Evolutionary conservation across 2,329 filamentous ascomycete species (phyloP).

Genomic region (Ceratocystis colombiana): DNA sequence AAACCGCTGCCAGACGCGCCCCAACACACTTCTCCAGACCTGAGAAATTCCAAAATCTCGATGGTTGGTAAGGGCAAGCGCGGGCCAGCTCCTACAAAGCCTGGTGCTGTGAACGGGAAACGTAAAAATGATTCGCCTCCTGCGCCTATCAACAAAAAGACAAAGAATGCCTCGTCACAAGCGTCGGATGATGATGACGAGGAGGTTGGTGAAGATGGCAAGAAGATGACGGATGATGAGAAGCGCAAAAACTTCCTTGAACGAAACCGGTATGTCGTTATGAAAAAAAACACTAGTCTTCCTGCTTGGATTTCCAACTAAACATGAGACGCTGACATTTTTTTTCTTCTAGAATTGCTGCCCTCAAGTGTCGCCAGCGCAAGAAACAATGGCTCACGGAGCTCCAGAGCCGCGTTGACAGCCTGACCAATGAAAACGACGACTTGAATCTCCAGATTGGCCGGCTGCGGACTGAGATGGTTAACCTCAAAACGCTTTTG

Average conservation of each 20-base stretch:
- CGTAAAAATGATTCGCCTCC: slow-evolving; percentile 45
- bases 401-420: slow-evolving; percentile 85
- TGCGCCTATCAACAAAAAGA: slow-evolving; percentile 61
- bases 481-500: slow-evolving; percentile 85
- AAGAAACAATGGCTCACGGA: slow-evolving; percentile 99
- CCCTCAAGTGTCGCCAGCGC: slow-evolving; percentile 89
- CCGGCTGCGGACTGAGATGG: slow-evolving; percentile 79
- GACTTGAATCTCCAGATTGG: slow-evolving; percentile 72
- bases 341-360: slow-evolving; percentile 61
- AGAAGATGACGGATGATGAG: slow-evolving; percentile 96
- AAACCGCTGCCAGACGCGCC: slow-evolving; percentile 43
- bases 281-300: slow-evolving; percentile 10
- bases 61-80: slow-evolving; percentile 17
- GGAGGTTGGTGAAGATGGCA: slow-evolving; percentile 41
- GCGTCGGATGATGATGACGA: slow-evolving; percentile 27
- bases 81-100: slow-evolving; percentile 24
- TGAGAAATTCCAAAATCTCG: slow-evolving; percentile 25
- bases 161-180: slow-evolving; percentile 47
- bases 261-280: slow-evolving; percentile 66
- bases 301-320: neutral
- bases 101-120: slow-evolving; percentile 51
- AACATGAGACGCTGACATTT: slow-evolving; percentile 27
- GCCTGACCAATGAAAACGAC: slow-evolving; percentile 88
- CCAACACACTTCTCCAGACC: slow-evolving; percentile 8
- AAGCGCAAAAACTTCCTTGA: slow-evolving; percentile 98